Evolutionary conservation across 2,329 filamentous ascomycete genomes (phyloP).

Genomic region (Shiraia sp.): DNA sequence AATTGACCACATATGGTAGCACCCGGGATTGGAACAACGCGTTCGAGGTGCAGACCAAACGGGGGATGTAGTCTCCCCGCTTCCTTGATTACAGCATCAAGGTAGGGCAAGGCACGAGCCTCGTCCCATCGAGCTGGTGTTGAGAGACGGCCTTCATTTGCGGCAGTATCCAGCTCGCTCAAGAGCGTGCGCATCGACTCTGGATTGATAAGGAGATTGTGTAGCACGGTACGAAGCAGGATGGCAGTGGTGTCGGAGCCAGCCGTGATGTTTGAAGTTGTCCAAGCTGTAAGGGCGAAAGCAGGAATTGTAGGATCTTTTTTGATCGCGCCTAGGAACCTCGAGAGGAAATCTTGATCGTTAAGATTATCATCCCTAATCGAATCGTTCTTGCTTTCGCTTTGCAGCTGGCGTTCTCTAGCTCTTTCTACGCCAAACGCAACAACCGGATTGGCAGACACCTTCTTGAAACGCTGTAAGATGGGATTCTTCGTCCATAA

Average conservation of each 20-base stretch:
- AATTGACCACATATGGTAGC: constrained; percentile 38
- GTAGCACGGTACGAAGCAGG: constrained; percentile 51
- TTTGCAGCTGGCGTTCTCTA: no score
- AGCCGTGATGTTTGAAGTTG: constrained; percentile 41
- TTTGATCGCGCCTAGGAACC: neutral
- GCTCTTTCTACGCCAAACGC: no score
- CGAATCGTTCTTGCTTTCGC: neutral
- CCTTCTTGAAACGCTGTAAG: no score
- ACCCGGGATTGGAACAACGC: constrained; percentile 41
- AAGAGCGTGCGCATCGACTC: constrained; percentile 18
- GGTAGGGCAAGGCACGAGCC: constrained; percentile 49
- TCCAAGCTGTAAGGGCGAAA: no score
- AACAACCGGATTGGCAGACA: no score
- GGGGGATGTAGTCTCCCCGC: constrained; percentile 49
- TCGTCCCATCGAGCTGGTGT: constrained; percentile 20
- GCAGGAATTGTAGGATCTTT: neutral
- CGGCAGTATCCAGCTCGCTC: constrained; percentile 21
- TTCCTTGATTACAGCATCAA: constrained; percentile 50
- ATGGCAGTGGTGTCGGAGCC: constrained; percentile 55
- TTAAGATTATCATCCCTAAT: neutral
- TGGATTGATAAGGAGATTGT: constrained; percentile 48
- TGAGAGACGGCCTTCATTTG: constrained; percentile 9
- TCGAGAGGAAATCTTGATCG: neutral
- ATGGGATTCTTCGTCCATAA: constrained; percentile 8
- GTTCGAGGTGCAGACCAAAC: constrained; percentile 45